Conservation (phyloP, 2,329 filamentous ascomycete genomes). For the Byssoonygena ceratinophila region DNA sequence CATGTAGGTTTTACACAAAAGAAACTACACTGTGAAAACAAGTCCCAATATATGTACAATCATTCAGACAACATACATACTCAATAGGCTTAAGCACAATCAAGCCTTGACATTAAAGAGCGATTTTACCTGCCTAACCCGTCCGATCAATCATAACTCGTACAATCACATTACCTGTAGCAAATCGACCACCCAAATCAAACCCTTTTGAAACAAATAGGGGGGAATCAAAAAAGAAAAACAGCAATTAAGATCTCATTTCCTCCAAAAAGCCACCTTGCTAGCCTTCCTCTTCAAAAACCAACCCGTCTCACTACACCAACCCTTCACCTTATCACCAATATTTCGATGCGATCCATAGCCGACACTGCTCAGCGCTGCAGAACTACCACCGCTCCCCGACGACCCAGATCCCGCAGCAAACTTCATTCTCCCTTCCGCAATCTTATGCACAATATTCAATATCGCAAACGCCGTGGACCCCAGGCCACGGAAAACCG, state of each 20-base stretch:
- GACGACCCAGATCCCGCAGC: constrained; percentile 23
- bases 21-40: not conserved
- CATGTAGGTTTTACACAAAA: not conserved
- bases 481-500: constrained; percentile 78
- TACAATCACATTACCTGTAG: not conserved
- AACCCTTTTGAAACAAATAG: not conserved
- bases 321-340: constrained; percentile 28
- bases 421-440: constrained; percentile 69
- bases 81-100: too few relatives aligned
- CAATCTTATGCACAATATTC: constrained; percentile 70
- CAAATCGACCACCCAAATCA: constrained; percentile 1
- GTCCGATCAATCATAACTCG: constrained; percentile 2
- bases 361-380: constrained; percentile 13
- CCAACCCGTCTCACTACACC: constrained; percentile 29
- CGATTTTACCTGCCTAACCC: too few relatives aligned
- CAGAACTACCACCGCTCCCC: constrained; percentile 11
- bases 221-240: constrained; percentile 1
- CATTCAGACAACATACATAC: too few relatives aligned
- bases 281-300: constrained; percentile 24
- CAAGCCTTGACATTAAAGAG: too few relatives aligned
- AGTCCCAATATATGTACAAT: too few relatives aligned
- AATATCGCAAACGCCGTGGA: constrained; percentile 71
- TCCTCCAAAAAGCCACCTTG: constrained; percentile 35
- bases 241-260: constrained; percentile 18
- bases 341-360: constrained; percentile 23